These are phyloP conservation scores for Haematococcus lacustris DNA, from an alignment of 139 green algal genomes.

Conservation along the genomic window DNA sequence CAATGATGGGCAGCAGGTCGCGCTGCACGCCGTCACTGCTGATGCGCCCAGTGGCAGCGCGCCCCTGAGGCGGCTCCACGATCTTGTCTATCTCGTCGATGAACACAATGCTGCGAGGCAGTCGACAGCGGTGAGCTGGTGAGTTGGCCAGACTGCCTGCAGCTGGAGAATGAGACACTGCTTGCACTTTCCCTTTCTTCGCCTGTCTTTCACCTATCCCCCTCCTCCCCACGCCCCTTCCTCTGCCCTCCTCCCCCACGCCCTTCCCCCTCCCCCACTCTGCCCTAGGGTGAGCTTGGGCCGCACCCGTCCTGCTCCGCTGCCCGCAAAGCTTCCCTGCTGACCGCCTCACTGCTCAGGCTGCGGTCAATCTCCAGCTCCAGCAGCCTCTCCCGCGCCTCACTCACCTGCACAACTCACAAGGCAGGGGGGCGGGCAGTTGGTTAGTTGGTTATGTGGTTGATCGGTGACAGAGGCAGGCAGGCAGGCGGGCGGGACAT, in stretches of 20 bases:
- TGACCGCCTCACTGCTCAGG: conserved; percentile 29
- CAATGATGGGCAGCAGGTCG: conserved; percentile 96
- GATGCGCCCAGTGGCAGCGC: conserved; percentile 16
- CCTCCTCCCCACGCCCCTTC: too few species aligned
- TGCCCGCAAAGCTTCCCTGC: conserved; percentile 65
- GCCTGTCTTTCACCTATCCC: too few species aligned
- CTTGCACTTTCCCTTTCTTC: too few species aligned
- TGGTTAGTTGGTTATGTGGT: neutral
- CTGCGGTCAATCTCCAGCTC: conserved; percentile 51
- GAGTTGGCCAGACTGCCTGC: too few species aligned
- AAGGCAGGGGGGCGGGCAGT: neutral
- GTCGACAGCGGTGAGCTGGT: neutral
- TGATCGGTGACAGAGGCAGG: too few species aligned
- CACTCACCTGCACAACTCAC: conserved; percentile 21
- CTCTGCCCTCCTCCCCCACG: too few species aligned
- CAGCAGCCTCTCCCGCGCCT: conserved; percentile 71
- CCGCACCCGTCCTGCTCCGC: conserved; percentile 45
- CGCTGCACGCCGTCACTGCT: conserved; percentile 81
- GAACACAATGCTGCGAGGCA: conserved; percentile 76
- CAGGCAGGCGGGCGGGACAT: too few species aligned
- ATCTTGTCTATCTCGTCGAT: conserved; percentile 99
- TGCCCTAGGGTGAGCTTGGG: too few species aligned
- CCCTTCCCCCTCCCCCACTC: too few species aligned
- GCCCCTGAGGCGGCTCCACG: conserved; percentile 30
- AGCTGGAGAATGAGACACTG: neutral